Evolutionary conservation across 2,329 filamentous ascomycete species (phyloP).

Genomic region (Golovinomyces cichoracearum): DNA sequence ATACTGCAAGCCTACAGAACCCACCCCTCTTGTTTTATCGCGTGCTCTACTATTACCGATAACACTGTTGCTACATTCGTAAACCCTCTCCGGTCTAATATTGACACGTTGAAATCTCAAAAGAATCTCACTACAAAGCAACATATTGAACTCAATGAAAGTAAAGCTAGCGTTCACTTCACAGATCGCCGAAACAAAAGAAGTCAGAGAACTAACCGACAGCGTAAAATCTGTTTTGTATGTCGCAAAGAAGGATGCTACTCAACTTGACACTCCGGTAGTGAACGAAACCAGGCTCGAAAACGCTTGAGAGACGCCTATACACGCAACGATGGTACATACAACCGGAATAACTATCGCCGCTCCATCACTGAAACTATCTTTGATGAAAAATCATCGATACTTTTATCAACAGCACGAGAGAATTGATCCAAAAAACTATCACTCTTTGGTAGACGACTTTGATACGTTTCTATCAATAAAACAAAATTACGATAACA

Average conservation of each 20-base stretch:
- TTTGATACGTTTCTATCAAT: neutral
- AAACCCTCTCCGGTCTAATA: neutral
- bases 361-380: neutral
- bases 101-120: neutral
- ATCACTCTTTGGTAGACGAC: neutral
- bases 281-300: neutral
- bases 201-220: neutral
- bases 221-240: neutral
- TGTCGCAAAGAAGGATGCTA: slow-evolving; percentile 1
- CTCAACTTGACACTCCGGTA: neutral
- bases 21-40: neutral
- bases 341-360: neutral
- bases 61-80: neutral
- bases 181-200: neutral
- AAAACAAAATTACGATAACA: neutral
- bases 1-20: neutral
- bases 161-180: neutral
- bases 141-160: neutral
- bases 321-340: neutral
- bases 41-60: neutral
- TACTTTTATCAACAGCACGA: neutral
- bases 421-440: neutral
- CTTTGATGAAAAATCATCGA: neutral
- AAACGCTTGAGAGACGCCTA: neutral
- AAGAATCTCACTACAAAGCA: neutral